Conservation (phyloP, 768 basidiomycete genomes). For the Auriscalpium microsporum region DNA sequence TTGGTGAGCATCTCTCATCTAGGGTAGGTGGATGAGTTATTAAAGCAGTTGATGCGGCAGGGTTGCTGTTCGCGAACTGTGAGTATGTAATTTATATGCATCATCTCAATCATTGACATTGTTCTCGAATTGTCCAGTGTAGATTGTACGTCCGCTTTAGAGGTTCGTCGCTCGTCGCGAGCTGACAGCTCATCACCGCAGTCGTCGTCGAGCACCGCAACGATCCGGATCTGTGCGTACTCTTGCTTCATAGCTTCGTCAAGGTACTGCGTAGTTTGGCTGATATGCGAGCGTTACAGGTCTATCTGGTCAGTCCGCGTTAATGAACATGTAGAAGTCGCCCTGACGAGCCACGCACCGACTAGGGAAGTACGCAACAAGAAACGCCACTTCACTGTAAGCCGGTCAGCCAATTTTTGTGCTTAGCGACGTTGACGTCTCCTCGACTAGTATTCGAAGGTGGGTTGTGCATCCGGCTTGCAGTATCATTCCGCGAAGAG, state of each 20-base stretch:
- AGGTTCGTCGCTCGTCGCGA: background rate
- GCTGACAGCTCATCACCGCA: constrained; percentile 19
- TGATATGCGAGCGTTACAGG: constrained; percentile 28
- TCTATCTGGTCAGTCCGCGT: constrained; percentile 66
- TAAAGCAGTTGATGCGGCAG: constrained; percentile 2
- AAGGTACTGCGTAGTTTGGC: background rate
- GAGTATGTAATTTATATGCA: constrained; percentile 23
- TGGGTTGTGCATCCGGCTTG: constrained; percentile 19
- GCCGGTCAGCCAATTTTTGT: constrained; percentile 17
- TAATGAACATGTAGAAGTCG: constrained; percentile 11
- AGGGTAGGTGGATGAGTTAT: no score
- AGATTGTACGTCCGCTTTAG: constrained; percentile 17
- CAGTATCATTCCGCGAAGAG: no score
- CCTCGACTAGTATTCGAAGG: constrained; percentile 65
- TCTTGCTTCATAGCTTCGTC: background rate
- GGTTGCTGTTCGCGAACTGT: constrained; percentile 52
- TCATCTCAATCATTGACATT: background rate
- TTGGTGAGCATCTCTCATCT: constrained; percentile 30
- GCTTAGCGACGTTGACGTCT: background rate
- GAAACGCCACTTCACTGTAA: constrained; percentile 76
- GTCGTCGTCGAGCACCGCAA: constrained; percentile 68
- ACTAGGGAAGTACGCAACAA: constrained; percentile 84
- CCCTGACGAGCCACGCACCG: constrained; percentile 12
- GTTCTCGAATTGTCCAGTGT: constrained; percentile 65
- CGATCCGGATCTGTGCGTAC: constrained; percentile 69